phyloP scores from a whole-genome alignment of 257 asterid genomes.

The Solanum appendiculatum region DNA sequence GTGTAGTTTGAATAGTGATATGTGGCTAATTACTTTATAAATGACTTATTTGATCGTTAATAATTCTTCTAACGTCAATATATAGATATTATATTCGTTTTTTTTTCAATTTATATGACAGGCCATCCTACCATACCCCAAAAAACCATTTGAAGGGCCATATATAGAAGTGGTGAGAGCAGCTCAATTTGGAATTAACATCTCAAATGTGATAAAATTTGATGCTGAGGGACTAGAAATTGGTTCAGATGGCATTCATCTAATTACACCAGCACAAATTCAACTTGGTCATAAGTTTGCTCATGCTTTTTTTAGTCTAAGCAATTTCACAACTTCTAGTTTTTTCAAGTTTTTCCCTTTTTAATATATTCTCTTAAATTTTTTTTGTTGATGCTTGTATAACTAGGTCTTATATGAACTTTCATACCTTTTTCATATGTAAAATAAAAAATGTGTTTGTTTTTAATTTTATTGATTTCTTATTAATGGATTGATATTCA shows the following conservation, averaged over 20 bases:
- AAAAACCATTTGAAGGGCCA: slow-evolving; percentile 13
- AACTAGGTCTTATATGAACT: background rate
- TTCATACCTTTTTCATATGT: background rate
- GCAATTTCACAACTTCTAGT: background rate
- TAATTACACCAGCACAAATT: slow-evolving; percentile 39
- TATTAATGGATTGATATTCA: background rate
- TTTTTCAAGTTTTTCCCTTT: background rate
- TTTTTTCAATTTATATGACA: background rate
- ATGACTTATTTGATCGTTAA: background rate
- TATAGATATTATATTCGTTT: background rate
- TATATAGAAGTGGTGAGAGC: slow-evolving; percentile 36
- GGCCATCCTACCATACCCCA: background rate
- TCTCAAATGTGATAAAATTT: slow-evolving; percentile 38
- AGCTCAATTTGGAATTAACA: slow-evolving; percentile 40
- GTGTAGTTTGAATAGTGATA: background rate
- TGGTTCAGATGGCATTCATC: slow-evolving; percentile 39
- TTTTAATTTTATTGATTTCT: background rate
- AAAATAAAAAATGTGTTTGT: background rate
- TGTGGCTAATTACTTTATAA: background rate
- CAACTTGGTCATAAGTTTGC: slow-evolving; percentile 48
- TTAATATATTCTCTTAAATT: background rate
- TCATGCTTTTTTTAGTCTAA: slow-evolving; percentile 15
- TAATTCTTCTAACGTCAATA: background rate
- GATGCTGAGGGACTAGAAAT: slow-evolving; percentile 56
- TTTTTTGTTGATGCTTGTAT: background rate